Percentiles rank a stretch among this genome's conserved stretches.
phyloP scores from a whole-genome alignment of 176 grass and related monocot species.

The Aegilops umbellulata region DNA sequence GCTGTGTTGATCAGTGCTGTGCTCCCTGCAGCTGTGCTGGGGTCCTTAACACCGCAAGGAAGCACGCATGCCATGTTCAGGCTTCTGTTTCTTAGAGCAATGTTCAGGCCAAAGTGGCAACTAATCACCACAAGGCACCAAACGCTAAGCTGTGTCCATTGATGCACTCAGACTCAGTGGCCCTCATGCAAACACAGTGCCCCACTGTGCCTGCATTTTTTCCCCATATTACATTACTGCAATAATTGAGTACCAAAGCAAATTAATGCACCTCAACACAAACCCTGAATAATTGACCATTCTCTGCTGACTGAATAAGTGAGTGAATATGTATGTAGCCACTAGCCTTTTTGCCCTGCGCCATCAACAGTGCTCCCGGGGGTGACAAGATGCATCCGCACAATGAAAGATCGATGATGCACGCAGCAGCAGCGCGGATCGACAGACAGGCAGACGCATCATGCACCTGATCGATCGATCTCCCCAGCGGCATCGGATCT shows the following conservation, averaged over 20 bases:
- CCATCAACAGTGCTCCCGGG: slow-evolving; percentile 7
- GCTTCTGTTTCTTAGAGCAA: not conserved
- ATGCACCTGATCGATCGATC: not conserved
- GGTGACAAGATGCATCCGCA: slow-evolving; percentile 38
- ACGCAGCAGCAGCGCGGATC: not conserved
- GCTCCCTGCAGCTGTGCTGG: not conserved
- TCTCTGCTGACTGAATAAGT: not conserved
- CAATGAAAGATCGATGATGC: slow-evolving; percentile 10
- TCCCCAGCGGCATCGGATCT: slow-evolving; percentile 17
- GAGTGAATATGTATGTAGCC: not conserved
- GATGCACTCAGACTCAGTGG: not conserved
- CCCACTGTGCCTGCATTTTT: not conserved
- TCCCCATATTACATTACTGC: not conserved
- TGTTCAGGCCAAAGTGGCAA: not conserved
- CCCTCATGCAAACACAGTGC: slow-evolving; percentile 18
- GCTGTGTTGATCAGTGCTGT: not conserved
- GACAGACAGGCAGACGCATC: not conserved
- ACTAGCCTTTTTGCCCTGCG: not conserved
- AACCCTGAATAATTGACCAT: not conserved
- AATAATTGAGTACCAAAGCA: slow-evolving; percentile 17
- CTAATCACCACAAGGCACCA: slow-evolving; percentile 14
- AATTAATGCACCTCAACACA: not conserved
- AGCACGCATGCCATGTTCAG: not conserved
- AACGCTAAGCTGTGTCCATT: not conserved
- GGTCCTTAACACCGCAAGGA: not conserved